phyloP scores from a whole-genome alignment of 1,139 yeast species.

The Debaryomyces sp. region DNA sequence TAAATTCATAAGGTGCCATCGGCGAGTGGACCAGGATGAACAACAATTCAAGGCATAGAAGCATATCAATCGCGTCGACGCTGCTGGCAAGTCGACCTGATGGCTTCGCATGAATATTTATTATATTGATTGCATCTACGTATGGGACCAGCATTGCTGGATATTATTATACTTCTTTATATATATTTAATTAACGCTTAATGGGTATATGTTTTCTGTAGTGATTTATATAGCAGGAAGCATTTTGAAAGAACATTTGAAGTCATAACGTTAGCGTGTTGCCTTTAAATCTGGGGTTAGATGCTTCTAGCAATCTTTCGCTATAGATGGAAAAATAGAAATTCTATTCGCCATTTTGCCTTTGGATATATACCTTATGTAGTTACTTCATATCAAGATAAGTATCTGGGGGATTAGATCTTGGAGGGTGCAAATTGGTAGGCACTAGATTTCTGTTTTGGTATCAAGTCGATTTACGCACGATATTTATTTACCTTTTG shows the following conservation, averaged over 20 bases:
- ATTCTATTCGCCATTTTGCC: too few relatives aligned
- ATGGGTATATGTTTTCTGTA: background rate
- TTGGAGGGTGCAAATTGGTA: background rate
- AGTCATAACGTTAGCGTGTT: background rate
- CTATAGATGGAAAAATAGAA: too few relatives aligned
- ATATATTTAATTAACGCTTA: background rate
- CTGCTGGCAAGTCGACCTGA: background rate
- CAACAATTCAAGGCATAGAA: background rate
- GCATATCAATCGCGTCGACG: background rate
- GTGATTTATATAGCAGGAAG: background rate
- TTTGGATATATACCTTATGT: background rate
- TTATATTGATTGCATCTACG: background rate
- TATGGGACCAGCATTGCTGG: background rate
- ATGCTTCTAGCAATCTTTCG: background rate
- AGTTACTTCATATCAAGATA: background rate
- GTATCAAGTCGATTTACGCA: background rate
- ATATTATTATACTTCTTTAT: background rate
- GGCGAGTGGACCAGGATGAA: background rate
- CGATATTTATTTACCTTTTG: background rate
- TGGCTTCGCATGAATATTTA: background rate
- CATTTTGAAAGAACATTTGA: background rate
- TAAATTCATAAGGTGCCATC: slow-evolving; percentile 17
- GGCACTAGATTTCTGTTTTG: background rate
- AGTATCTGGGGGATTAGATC: background rate
- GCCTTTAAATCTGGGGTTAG: background rate